Evolutionary conservation across 768 basidiomycete genomes (phyloP), one percentile per base, ranked within the genome.

Genomic region (Rickenella mellea): DNA sequence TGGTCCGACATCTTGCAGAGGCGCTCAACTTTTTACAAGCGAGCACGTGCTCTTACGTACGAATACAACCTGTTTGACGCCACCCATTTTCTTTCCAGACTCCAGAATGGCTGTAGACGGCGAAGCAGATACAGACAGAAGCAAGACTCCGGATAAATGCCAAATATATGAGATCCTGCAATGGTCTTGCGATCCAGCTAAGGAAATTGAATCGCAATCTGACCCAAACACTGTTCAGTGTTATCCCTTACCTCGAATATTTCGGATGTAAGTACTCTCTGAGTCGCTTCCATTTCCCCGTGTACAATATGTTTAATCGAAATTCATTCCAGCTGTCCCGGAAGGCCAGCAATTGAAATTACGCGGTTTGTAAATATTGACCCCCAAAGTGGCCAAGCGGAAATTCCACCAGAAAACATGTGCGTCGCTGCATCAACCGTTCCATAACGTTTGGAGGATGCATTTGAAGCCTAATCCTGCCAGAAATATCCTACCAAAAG

Each of bases 201-300:
- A 48, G 12, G 54, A 48, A 10, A 14, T 44, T 12, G 32, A 30
- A 28, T 31, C 24, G 20, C 50, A 12, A 62, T 61, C 11, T 50
- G 40, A 6, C 57, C 54, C 5, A 49, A 59, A 39, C 54, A n/a
- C n/a, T n/a, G n/a, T 76, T 35, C 70, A 75, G 27, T 91, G 87
- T 55, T 78, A 74, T 55, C 88, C 86, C 5, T 61, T 91, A 33
- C 74, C 81, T 22, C 76, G 89, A 12, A 67, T 90, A 21, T 84
- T 92, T 52, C 67, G 69, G 57, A 63, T 85, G 87, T 84, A 53
- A 60, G 77, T 53, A 49, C 7, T 8, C 46, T 20, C 28, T 26
- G 44, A 39, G 15, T 15, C 20, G 24, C 46, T 54, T 31, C 52
- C 33, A 21, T 17, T 44, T 36, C 15, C 25, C 12, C 35, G 26